Conservation (phyloP, 2,329 filamentous ascomycete genomes). For the Fusarium vanettenii region DNA sequence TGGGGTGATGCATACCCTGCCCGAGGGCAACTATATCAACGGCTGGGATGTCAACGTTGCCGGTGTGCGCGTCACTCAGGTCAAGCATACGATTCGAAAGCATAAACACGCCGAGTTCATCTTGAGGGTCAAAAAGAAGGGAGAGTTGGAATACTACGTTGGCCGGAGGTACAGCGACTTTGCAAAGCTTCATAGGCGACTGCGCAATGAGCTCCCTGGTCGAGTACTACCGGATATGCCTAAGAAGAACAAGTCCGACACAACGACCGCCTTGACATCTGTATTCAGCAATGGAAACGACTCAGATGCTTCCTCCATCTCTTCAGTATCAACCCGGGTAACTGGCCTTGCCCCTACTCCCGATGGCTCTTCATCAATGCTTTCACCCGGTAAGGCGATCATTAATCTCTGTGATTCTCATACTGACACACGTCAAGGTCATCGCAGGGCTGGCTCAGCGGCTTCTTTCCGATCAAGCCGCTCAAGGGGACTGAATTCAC, state of each 20-base stretch:
- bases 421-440: conserved; percentile 35
- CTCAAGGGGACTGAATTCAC: conserved; percentile 46
- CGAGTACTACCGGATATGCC: conserved; percentile 89
- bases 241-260: conserved; percentile 88
- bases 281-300: conserved; percentile 70
- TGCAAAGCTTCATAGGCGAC: conserved; percentile 77
- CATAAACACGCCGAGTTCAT: conserved; percentile 97
- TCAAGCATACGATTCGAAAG: conserved; percentile 88
- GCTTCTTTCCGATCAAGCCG: conserved; percentile 46
- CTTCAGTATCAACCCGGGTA: conserved; percentile 79
- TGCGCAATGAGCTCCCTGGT: conserved; percentile 88
- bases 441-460: conserved; percentile 41
- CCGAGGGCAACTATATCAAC: conserved; percentile 92
- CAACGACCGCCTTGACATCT: conserved; percentile 68
- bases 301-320: conserved; percentile 83
- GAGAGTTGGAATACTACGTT: conserved; percentile 81
- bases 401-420: neutral
- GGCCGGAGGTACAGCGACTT: conserved; percentile 93
- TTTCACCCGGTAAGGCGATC: conserved; percentile 42
- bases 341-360: conserved; percentile 50
- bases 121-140: conserved; percentile 83
- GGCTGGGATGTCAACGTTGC: conserved; percentile 96
- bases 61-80: conserved; percentile 81
- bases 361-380: conserved; percentile 37
- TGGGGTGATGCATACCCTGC: conserved; percentile 85